Base-by-base conservation (phyloP, 805 yeast species). In the Pichia rugopelliculosa region DNA sequence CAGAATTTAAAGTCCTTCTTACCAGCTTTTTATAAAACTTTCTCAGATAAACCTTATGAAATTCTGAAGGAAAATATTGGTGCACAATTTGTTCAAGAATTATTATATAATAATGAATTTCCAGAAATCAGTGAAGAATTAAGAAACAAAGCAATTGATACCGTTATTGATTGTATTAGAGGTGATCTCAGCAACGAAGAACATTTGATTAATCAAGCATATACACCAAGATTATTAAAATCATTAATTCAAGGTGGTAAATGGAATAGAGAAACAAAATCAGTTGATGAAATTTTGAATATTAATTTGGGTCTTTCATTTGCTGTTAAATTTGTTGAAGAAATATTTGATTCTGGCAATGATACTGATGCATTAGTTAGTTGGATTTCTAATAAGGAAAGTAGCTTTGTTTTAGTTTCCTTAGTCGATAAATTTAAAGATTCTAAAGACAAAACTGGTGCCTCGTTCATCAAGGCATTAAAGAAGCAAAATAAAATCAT, bases 231-330 rank as follows among this genome's bases (percentile, higher is more conserved):
- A 70, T 70, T 84, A 44, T 67, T 88, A 53, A 83, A 87, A 64
- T 70, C 87, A 0, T 70, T 88, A 57, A 84, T 88, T 54, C 95
- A 86, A 66, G 91, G 90, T 52, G 90, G 90, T 58, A 87, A 81
- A 60, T 87, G 88, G 84, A 81, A 82, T 59, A 76, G 74, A 59
- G 79, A 80, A 66, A 78, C 72, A 56, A 79, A 73, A 65, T 73
- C 66, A 58, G 68, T 73, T 42, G 74, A 59, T 48, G 72, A 72
- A 48, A 55, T 73, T 39, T 73, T 69, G 12, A 57, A 51, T 24
- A 72, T 69, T 61, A 80, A 67, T 46, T 65, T 69, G 17, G 91
- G 93, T 10, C 61, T 68, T 15, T 76, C 73, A 21, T 84, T 84
- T 65, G 87, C 90, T 8, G 59, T 58, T 18, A 74, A 67, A 53